phyloP scores from a whole-genome alignment of 2,329 filamentous ascomycete species.

The Hypoxylon sp. region DNA sequence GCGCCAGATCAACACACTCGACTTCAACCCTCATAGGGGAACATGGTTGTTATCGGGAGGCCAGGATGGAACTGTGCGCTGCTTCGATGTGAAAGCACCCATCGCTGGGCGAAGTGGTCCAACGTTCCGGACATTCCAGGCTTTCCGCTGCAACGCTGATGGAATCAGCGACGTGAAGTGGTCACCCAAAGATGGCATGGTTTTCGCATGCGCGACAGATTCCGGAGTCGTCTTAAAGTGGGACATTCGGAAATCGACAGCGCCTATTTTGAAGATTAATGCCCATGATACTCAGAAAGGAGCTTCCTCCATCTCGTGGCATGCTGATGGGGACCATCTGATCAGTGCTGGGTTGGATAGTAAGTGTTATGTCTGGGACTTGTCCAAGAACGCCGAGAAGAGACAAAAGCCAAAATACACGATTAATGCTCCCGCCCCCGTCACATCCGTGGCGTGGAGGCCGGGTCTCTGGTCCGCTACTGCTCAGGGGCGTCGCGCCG shows the following conservation, averaged over 20 bases:
- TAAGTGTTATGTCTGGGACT: conserved; percentile 76
- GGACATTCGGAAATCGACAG: conserved; percentile 70
- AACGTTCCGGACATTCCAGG: conserved; percentile 64
- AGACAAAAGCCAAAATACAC: conserved; percentile 75
- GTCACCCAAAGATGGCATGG: conserved; percentile 73
- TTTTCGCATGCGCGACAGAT: conserved; percentile 76
- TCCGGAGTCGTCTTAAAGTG: conserved; percentile 74
- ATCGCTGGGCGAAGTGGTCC: conserved; percentile 64
- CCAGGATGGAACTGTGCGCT: conserved; percentile 74
- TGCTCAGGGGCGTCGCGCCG: conserved; percentile 70
- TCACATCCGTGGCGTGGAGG: conserved; percentile 73
- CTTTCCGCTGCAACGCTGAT: conserved; percentile 68
- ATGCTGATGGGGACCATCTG: conserved; percentile 76
- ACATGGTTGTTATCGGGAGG: conserved; percentile 73
- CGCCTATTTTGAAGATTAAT: conserved; percentile 71
- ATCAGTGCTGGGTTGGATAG: conserved; percentile 74
- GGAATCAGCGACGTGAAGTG: conserved; percentile 74
- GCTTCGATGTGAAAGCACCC: conserved; percentile 70
- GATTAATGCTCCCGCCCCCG: conserved; percentile 72
- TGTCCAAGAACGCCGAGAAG: conserved; percentile 72
- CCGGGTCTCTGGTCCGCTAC: conserved; percentile 77
- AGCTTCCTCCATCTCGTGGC: conserved; percentile 75
- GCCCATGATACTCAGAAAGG: conserved; percentile 70
- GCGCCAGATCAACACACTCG: conserved; percentile 74
- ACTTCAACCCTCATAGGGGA: conserved; percentile 72